These are phyloP conservation scores for Nannochloropsis gaditana DNA, from an alignment of 108 stramenopile species.

Conservation along the genomic window DNA sequence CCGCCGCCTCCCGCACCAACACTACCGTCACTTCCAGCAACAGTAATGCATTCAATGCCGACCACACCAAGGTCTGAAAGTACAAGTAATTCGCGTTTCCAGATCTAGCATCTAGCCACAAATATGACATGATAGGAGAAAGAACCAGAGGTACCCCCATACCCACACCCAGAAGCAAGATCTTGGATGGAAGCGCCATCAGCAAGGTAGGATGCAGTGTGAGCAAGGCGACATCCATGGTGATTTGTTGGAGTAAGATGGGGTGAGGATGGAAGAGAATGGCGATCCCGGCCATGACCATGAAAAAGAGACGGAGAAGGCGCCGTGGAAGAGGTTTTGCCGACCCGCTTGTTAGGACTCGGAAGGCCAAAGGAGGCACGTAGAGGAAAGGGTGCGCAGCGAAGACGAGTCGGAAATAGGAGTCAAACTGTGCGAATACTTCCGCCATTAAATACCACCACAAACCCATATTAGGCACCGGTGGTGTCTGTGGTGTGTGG, in stretches of 20 bases:
- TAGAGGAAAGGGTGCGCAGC: neutral
- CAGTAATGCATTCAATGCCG: neutral
- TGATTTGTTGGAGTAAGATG: neutral
- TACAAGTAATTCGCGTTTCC: slow-evolving; percentile 6
- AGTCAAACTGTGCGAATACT: neutral
- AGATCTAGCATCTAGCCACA: neutral
- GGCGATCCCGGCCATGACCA: neutral
- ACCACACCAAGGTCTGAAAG: neutral
- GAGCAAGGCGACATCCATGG: neutral
- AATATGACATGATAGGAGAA: neutral
- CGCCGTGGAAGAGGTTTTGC: neutral
- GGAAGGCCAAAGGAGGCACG: slow-evolving; percentile 8
- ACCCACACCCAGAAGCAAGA: neutral
- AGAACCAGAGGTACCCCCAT: neutral
- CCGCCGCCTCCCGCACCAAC: neutral
- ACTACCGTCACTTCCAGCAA: neutral
- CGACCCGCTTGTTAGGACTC: neutral
- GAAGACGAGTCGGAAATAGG: neutral
- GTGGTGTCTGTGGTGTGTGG: neutral
- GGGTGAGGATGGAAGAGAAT: neutral
- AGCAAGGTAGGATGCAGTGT: neutral
- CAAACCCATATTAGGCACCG: neutral
- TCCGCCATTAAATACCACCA: neutral
- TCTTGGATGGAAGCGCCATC: neutral
- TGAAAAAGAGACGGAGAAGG: neutral